Base-by-base conservation (phyloP, 2,329 filamentous ascomycete genomes). In the Pleoardoris graminearum region DNA sequence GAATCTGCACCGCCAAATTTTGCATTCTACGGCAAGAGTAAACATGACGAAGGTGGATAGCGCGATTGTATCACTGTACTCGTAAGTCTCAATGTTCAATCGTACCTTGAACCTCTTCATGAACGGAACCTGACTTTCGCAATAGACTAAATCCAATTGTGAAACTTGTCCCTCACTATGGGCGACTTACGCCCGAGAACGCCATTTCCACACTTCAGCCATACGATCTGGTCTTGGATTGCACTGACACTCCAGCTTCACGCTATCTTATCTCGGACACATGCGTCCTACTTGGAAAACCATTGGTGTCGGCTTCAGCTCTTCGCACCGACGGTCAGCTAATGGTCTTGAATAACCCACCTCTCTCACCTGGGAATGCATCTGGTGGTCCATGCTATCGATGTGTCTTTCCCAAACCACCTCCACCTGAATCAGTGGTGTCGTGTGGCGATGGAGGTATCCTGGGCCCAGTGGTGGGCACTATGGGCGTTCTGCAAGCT, bases 361-460 rank as follows among this genome's bases (percentile, higher is more conserved):
- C 90, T 0, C 76, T 79, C 7, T 77, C 83, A 2, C 78, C 81
- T 8, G 86, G 86, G 1, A 74, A 84, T 45, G 49, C 69, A 2
- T 66, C 75, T 0, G 87, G 88, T 29, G 89, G 91, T 0, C 92
- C 93, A 0, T 99, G 94, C 73, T 99, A 99, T 74, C 83, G 94
- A 36, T 99, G 94, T 68, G 83, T 97, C 11, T 99, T 96, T 63
- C 92, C 91, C 0, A 87, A 82, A 32, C 92, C 94, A 0, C 92
- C 94, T 0, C 91, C 93, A 0, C 84, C 90, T 0, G 89, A 89
- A 36, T 91, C 85, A 51, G 87, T 97, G 0, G 80, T 90, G 1
- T 91, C 87, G 54, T 99, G 94, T 66, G 91, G 92, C 35, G 94
- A 99, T 70, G 93, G 92, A 8, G 94, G 94, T 0, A 91, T 99